Evolutionary conservation across 2,329 filamentous ascomycete genomes (phyloP), one percentile per base, ranked within the genome.

Genomic region (Xylaria arbuscula): DNA sequence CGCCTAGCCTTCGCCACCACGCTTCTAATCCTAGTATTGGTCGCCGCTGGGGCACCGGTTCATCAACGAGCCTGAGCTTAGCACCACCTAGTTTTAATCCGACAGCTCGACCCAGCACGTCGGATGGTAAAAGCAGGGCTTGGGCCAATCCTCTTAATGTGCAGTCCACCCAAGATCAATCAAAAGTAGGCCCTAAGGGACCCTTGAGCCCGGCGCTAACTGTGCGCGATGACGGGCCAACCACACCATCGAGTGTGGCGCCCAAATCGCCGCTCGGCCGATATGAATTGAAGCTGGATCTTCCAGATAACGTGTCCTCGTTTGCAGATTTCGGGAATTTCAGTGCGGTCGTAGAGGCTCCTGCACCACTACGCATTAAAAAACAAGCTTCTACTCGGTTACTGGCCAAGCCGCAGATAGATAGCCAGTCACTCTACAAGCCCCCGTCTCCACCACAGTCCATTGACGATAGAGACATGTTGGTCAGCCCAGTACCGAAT

Each of bases 81-180:
- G 63, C 64, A 22, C 73, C 74, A 28, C 76, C 79, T 11, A 75
- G 79, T 10, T 78, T 76, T 1, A 77, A 75, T 22, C 71, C 76
- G 48, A 74, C 76, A 8, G 70, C 75, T 17, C 75, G 78, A 24
- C 78, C 78, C 2, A 77, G 75, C 7, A 78, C 78, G 3, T 76
- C 75, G 24, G 79, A 78, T 4, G 79, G 75, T 8, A 70, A 47
- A 28, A 80, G 77, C 53, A 82, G 80, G 64, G 78, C 80, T 4
- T 83, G 82, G 79, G 78, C 83, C 7, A 84, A 83, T 67, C 83
- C 85, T 0, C 78, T 86, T n/a, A 82, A 86, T 13, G 80, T 84
- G 38, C 82, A 85, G 66, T 84, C 83, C 67, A 71, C 72, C 59
- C 81, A 73, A 66, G 76, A 72, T 59, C 72, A 55, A 54, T 73